Evolutionary conservation across 164 flowering plant genomes (phyloP).

Genomic region (Hamamelis virginiana): DNA sequence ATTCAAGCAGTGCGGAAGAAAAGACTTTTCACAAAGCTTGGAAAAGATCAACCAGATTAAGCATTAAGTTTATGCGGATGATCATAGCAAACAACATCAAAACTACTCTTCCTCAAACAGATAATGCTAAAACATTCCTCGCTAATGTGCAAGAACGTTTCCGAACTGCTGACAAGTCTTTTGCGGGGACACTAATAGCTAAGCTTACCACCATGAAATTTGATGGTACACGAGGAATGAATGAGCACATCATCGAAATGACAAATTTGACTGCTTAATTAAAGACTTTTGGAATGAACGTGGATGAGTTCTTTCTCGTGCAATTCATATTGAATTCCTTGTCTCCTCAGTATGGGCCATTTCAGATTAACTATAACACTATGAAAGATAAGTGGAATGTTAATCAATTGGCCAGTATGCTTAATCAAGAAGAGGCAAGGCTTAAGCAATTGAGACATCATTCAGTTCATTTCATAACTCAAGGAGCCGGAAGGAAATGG

Average conservation of each 20-base stretch:
- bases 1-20: background rate
- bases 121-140: background rate
- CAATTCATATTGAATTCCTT: constrained; percentile 2
- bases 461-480: background rate
- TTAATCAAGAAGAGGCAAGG: constrained; percentile 18
- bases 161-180: background rate
- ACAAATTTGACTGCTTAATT: too few species aligned
- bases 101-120: background rate
- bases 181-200: background rate
- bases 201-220: background rate
- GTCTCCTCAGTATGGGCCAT: background rate
- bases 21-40: constrained; percentile 1
- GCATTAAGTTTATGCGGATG: constrained; percentile 22
- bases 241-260: background rate
- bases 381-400: background rate
- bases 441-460: background rate
- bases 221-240: background rate
- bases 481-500: background rate
- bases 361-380: constrained; percentile 2
- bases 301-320: background rate
- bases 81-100: constrained; percentile 19
- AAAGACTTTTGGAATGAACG: background rate
- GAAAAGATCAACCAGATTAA: constrained; percentile 19
- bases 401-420: constrained; percentile 2
- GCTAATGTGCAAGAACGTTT: background rate